Evolutionary conservation across 768 basidiomycete species (phyloP), one percentile per base, ranked within the genome.

Genomic region (Pisolithus orientalis): DNA sequence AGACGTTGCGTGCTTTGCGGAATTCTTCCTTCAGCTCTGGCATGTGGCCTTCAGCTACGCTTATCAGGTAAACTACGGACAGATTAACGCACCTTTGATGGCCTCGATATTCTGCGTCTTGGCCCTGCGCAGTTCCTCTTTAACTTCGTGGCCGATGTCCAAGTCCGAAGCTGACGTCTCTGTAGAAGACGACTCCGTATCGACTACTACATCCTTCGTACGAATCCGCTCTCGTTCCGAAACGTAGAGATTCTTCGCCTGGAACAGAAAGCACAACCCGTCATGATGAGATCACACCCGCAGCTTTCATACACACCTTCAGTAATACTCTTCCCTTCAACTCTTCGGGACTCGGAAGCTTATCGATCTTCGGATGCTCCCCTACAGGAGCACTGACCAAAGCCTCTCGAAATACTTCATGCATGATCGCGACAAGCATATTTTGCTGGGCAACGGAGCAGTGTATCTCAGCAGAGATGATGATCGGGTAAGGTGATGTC

Each of bases 401-500:
- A 7, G 71, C 69, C 5, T 75, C 71, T 1, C 83, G 83, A 58
- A 87, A 83, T 14, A 75, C 76, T 16, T 79, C 76, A 42, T 65
- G 68, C 81, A 98, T 82, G 61, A 94, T 91, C 2, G 74, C 62
- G 0, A 82, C 93, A 13, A 96, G 75, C 63, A 76, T 75, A 37
- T 88, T 87, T 65, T 98, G 94, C 64, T 94, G 90, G 27, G 74
- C 68, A 14, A 91, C 52, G 0, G 79, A 74, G 65, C 92, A 95
- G 62, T 95, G 94, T 1, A 94, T 79, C 70, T 98, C 94, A 11
- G 93, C 90, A 2, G 92, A 94, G 50, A 98, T 87, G 62, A 98
- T 83, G 63, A 98, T 74, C 1, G 94, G 94, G 62, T 93, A 96
- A 0, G 90, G 90, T 1, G 91, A 94, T 1, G 87, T 80, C 39